Conservation (phyloP, 495 filamentous ascomycete genomes). For the Cercophora newfieldiana region DNA sequence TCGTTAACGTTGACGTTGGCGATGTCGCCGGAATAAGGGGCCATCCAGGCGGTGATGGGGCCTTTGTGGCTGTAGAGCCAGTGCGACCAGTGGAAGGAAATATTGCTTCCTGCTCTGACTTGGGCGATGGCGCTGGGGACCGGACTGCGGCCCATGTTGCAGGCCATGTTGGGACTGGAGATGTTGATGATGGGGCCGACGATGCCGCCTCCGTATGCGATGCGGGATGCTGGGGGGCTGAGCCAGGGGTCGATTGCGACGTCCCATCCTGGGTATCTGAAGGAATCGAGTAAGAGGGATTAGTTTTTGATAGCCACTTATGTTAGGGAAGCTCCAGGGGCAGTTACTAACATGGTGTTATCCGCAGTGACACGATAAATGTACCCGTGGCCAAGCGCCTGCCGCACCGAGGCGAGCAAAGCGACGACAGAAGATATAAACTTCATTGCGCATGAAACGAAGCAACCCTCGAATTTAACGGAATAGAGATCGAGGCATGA, state of each 20-base stretch:
- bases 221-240: slow-evolving; percentile 12
- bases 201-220: slow-evolving; percentile 26
- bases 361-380: neutral
- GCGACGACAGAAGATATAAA: no score
- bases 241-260: slow-evolving; percentile 22
- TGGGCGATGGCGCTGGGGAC: slow-evolving; percentile 47
- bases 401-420: no score
- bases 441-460: no score
- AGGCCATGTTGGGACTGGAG: slow-evolving; percentile 56
- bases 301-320: no score
- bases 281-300: neutral
- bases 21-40: slow-evolving; percentile 25
- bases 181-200: slow-evolving; percentile 49
- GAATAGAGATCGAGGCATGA: no score
- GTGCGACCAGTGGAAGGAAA: slow-evolving; percentile 56
- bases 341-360: neutral
- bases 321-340: neutral
- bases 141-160: slow-evolving; percentile 56
- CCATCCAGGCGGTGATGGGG: slow-evolving; percentile 51
- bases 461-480: no score
- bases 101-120: slow-evolving; percentile 49
- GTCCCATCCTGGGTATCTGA: slow-evolving; percentile 28
- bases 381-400: neutral
- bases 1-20: slow-evolving; percentile 57
- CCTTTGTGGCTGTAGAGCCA: slow-evolving; percentile 66